These are phyloP conservation scores for Didymella segeticola DNA, from an alignment of 2,329 filamentous ascomycete genomes.

Conservation along the genomic window DNA sequence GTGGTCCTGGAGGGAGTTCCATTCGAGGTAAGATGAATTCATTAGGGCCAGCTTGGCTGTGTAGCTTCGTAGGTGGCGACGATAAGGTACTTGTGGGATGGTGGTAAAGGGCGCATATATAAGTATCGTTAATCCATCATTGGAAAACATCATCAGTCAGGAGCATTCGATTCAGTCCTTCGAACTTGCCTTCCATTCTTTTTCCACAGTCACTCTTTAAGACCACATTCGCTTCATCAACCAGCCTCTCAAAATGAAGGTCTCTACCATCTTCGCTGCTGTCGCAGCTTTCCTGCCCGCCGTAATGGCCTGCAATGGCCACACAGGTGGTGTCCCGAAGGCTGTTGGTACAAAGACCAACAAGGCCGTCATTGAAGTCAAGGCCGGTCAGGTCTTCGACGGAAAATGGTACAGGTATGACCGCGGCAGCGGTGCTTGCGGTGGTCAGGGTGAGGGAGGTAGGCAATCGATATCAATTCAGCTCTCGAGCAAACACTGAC, in stretches of 20 bases:
- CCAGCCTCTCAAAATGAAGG: slow-evolving; percentile 22
- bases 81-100: not conserved
- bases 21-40: slow-evolving; percentile 9
- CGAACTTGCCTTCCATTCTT: not conserved
- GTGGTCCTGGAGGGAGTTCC: not conserved
- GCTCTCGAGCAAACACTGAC: not conserved
- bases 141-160: slow-evolving; percentile 8
- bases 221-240: not conserved
- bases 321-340: slow-evolving; percentile 33
- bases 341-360: slow-evolving; percentile 36
- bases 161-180: slow-evolving; percentile 3
- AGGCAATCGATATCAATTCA: not conserved
- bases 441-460: slow-evolving; percentile 29
- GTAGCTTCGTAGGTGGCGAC: not conserved
- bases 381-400: slow-evolving; percentile 32
- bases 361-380: slow-evolving; percentile 33
- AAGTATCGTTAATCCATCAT: slow-evolving; percentile 1
- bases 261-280: slow-evolving; percentile 17
- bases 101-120: slow-evolving; percentile 8
- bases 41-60: slow-evolving; percentile 2
- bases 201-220: slow-evolving; percentile 2
- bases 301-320: slow-evolving; percentile 34
- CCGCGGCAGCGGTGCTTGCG: slow-evolving; percentile 35
- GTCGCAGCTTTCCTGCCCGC: slow-evolving; percentile 27
- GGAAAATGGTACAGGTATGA: slow-evolving; percentile 36